Evolutionary conservation across 2,329 filamentous ascomycete species (phyloP).

Genomic region (Ceratocystis destructans): DNA sequence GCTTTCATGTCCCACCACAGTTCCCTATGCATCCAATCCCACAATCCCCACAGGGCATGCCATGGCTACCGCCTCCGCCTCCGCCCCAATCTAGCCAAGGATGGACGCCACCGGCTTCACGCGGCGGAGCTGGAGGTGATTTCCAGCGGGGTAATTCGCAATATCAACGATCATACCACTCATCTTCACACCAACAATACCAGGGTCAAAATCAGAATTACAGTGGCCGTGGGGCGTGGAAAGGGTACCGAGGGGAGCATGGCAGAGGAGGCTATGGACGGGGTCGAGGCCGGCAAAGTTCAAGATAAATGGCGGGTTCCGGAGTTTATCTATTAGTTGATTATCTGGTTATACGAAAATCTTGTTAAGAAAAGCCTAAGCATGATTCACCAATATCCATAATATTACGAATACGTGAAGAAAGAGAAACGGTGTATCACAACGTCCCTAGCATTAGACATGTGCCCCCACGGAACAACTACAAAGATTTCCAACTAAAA

Average conservation of each 20-base stretch:
- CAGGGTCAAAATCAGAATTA: neutral
- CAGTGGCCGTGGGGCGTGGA: neutral
- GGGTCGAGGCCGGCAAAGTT: neutral
- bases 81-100: conserved; percentile 21
- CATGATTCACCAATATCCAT: too few species aligned
- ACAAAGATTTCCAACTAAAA: conserved; percentile 5
- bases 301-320: neutral
- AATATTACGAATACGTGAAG: too few species aligned
- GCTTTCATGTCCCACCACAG: conserved; percentile 23
- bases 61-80: conserved; percentile 21
- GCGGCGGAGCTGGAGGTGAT: conserved; percentile 3
- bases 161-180: neutral
- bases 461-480: neutral
- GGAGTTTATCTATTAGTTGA: too few species aligned
- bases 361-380: too few species aligned
- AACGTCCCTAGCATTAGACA: neutral
- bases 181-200: neutral
- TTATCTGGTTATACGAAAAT: too few species aligned
- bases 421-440: too few species aligned
- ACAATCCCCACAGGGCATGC: conserved; percentile 20
- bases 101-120: neutral
- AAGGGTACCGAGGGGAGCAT: conserved; percentile 6
- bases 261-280: neutral
- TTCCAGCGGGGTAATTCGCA: neutral
- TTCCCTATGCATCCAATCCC: conserved; percentile 27